Evolutionary conservation across 768 basidiomycete genomes (phyloP).

Genomic region (Hericium coralloides): DNA sequence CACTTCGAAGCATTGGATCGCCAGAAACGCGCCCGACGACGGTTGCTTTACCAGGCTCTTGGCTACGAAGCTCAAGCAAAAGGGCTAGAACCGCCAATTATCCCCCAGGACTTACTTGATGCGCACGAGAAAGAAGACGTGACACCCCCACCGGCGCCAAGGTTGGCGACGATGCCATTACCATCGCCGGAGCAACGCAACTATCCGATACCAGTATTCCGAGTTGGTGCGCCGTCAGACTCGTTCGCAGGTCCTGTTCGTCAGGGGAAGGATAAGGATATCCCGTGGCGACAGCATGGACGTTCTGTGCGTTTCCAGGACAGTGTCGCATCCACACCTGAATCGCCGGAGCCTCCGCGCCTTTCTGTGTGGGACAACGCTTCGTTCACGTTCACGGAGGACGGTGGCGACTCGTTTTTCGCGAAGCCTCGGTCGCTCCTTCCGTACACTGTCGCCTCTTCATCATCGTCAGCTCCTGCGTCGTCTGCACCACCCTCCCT

Average conservation of each 20-base stretch:
- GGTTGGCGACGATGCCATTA: neutral
- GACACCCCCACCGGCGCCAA: neutral
- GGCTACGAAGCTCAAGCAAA: constrained; percentile 11
- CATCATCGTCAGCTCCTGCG: too few species aligned
- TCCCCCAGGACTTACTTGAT: constrained; percentile 8
- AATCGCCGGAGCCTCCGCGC: too few species aligned
- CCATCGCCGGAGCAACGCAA: neutral
- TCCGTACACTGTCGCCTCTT: constrained; percentile 5
- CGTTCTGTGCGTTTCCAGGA: too few species aligned
- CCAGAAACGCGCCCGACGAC: constrained; percentile 10
- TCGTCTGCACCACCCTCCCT: too few species aligned
- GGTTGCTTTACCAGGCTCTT: constrained; percentile 11
- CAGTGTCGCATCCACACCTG: too few species aligned
- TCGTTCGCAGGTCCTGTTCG: too few species aligned
- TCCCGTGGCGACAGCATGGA: too few species aligned
- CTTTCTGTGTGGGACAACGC: too few species aligned
- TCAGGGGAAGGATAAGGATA: too few species aligned
- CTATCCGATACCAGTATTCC: too few species aligned
- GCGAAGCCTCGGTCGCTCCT: constrained; percentile 7
- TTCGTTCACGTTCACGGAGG: too few species aligned
- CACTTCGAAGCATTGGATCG: constrained; percentile 5
- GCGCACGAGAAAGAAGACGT: constrained; percentile 4
- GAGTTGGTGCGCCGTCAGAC: too few species aligned
- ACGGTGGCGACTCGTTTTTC: neutral
- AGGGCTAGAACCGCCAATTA: constrained; percentile 1